These are phyloP conservation scores for Solidago caesia DNA, from an alignment of 129 eudicot species.

Conservation along the genomic window DNA sequence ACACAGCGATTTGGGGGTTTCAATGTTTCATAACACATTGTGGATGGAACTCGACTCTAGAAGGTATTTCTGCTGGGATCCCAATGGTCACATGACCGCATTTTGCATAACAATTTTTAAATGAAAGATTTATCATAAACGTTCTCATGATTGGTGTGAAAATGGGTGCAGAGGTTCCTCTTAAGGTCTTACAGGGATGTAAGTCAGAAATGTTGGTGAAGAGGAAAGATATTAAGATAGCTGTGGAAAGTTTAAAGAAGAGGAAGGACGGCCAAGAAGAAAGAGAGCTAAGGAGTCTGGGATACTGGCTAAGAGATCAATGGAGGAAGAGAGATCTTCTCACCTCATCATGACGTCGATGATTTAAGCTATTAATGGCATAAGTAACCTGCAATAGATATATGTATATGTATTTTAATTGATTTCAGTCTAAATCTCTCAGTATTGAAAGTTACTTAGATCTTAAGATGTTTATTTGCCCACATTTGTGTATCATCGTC, in stretches of 20 bases:
- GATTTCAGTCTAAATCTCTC: too few relatives aligned
- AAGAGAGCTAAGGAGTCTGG: constrained; percentile 32
- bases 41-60: constrained; percentile 67
- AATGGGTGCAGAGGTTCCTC: constrained; percentile 33
- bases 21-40: constrained; percentile 49
- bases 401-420: too few relatives aligned
- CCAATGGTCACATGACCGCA: constrained; percentile 56
- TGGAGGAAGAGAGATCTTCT: constrained; percentile 39
- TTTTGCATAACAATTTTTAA: constrained; percentile 45
- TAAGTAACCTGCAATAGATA: too few relatives aligned
- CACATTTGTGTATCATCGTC: too few relatives aligned
- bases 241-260: constrained; percentile 26
- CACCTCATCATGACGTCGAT: constrained; percentile 16
- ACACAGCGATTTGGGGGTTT: constrained; percentile 45
- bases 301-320: constrained; percentile 38
- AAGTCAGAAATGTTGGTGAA: constrained; percentile 28
- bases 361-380: constrained; percentile 19
- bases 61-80: constrained; percentile 43
- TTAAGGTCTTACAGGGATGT: constrained; percentile 22
- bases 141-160: constrained; percentile 37
- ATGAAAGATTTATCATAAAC: constrained; percentile 44
- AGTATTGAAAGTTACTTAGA: too few relatives aligned
- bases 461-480: too few relatives aligned
- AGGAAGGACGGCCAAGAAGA: constrained; percentile 34
- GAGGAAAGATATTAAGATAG: constrained; percentile 30